These are phyloP conservation scores for Podospora pseudocomata DNA, from an alignment of 495 filamentous ascomycete species.

Conservation along the genomic window DNA sequence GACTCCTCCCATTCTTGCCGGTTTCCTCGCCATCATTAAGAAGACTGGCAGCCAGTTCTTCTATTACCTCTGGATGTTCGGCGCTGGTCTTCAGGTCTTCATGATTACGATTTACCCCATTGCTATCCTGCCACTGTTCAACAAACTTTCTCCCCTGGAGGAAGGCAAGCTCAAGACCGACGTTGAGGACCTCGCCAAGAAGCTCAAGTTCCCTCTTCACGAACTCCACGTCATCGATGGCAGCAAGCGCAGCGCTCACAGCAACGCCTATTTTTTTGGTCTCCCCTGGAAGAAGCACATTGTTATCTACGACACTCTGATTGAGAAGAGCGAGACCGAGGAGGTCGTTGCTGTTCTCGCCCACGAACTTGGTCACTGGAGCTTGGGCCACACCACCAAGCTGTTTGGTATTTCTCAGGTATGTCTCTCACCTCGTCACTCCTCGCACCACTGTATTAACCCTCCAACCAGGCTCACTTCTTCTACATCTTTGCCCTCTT, in stretches of 20 bases:
- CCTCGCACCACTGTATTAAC: slow-evolving; percentile 27
- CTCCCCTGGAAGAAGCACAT: slow-evolving; percentile 99
- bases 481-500: slow-evolving; percentile 97
- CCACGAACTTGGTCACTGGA: slow-evolving; percentile 97
- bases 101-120: slow-evolving; percentile 96
- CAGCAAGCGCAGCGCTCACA: slow-evolving; percentile 93
- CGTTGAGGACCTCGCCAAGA: slow-evolving; percentile 79
- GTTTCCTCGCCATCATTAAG: slow-evolving; percentile 86
- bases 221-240: slow-evolving; percentile 96
- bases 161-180: slow-evolving; percentile 81
- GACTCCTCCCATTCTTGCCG: slow-evolving; percentile 80
- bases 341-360: slow-evolving; percentile 94
- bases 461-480: slow-evolving; percentile 56
- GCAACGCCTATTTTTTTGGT: slow-evolving; percentile 97
- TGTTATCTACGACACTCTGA: slow-evolving; percentile 95
- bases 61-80: slow-evolving; percentile 95
- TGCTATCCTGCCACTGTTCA: slow-evolving; percentile 91
- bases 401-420: slow-evolving; percentile 87
- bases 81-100: slow-evolving; percentile 79
- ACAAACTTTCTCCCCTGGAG: slow-evolving; percentile 91
- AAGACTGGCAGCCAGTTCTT: slow-evolving; percentile 90
- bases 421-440: slow-evolving; percentile 24
- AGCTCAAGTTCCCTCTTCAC: slow-evolving; percentile 82
- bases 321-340: slow-evolving; percentile 85
- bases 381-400: slow-evolving; percentile 86